These are phyloP conservation scores for Yamadazyma endophytica DNA, from an alignment of 805 yeast genomes.

Conservation along the genomic window DNA sequence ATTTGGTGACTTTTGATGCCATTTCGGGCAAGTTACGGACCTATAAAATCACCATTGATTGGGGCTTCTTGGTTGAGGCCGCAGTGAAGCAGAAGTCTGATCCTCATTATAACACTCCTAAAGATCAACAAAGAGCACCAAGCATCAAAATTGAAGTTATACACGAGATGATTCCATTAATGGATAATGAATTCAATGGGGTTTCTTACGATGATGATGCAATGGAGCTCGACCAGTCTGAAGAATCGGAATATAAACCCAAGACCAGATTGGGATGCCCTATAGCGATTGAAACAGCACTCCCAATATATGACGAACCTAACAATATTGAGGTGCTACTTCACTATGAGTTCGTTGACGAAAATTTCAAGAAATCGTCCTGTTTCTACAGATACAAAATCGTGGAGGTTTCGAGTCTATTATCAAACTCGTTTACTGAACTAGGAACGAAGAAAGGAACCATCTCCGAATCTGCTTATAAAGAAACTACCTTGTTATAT, in stretches of 20 bases:
- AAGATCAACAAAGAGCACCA: slow-evolving; percentile 40
- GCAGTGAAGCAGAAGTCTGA: slow-evolving; percentile 43
- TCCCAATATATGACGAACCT: slow-evolving; percentile 40
- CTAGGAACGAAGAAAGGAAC: slow-evolving; percentile 22
- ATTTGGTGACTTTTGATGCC: slow-evolving; percentile 40
- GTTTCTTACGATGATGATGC: slow-evolving; percentile 10
- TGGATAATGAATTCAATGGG: slow-evolving; percentile 8
- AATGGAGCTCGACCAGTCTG: slow-evolving; percentile 1
- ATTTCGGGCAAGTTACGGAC: slow-evolving; percentile 33
- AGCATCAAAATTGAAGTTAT: slow-evolving; percentile 17
- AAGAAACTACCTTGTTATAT: slow-evolving; percentile 12
- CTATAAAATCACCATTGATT: slow-evolving; percentile 43
- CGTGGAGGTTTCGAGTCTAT: slow-evolving; percentile 14
- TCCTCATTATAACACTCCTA: slow-evolving; percentile 50
- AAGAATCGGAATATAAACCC: slow-evolving; percentile 6
- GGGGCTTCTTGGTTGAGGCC: slow-evolving; percentile 52
- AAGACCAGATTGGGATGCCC: slow-evolving; percentile 12
- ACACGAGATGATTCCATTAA: slow-evolving; percentile 9
- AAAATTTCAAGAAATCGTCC: slow-evolving; percentile 12
- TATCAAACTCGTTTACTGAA: slow-evolving; percentile 27
- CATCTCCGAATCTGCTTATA: neutral
- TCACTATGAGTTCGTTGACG: slow-evolving; percentile 26
- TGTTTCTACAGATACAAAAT: slow-evolving; percentile 26
- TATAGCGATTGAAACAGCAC: slow-evolving; percentile 36
- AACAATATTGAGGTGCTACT: slow-evolving; percentile 45